A percentile compares a stretch with the other conserved stretches of the same genome.
Conservation (phyloP, 2,329 filamentous ascomycete genomes). For the Colletotrichum graminicola region DNA sequence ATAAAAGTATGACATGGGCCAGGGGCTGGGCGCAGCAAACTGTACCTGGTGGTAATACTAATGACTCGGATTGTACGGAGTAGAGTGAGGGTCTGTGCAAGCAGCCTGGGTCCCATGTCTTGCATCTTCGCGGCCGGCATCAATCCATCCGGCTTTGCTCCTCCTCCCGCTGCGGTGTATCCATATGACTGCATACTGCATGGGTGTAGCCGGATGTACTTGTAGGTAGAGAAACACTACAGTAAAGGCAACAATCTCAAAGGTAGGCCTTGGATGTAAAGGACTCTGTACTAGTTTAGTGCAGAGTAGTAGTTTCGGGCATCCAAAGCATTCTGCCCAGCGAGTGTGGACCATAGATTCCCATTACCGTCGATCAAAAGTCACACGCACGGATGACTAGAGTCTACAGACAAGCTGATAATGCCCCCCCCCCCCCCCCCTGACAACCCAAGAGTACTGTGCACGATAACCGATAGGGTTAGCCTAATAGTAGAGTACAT, state of each 20-base stretch:
- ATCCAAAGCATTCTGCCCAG: neutral
- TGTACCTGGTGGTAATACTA: neutral
- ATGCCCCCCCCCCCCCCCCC: no score
- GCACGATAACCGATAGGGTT: no score
- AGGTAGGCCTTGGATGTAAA: neutral
- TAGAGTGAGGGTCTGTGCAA: slow-evolving; percentile 8
- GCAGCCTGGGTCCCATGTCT: slow-evolving; percentile 12
- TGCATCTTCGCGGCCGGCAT: slow-evolving; percentile 1
- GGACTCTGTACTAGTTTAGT: neutral
- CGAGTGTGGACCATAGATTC: slow-evolving; percentile 15
- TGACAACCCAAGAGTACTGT: no score
- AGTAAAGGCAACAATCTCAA: neutral
- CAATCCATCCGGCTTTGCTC: neutral
- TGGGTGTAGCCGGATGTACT: neutral
- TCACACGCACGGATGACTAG: slow-evolving; percentile 29
- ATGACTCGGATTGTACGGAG: neutral
- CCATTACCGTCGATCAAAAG: slow-evolving; percentile 31
- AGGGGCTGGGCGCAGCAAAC: neutral
- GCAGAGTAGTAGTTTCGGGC: neutral
- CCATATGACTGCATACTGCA: neutral
- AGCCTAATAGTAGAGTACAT: no score
- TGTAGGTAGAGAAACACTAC: neutral
- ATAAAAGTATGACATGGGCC: neutral
- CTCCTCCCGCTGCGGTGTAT: neutral
- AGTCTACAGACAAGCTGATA: no score